These are phyloP conservation scores for Didymella pomorum DNA, from an alignment of 2,329 filamentous ascomycete genomes.

Conservation along the genomic window DNA sequence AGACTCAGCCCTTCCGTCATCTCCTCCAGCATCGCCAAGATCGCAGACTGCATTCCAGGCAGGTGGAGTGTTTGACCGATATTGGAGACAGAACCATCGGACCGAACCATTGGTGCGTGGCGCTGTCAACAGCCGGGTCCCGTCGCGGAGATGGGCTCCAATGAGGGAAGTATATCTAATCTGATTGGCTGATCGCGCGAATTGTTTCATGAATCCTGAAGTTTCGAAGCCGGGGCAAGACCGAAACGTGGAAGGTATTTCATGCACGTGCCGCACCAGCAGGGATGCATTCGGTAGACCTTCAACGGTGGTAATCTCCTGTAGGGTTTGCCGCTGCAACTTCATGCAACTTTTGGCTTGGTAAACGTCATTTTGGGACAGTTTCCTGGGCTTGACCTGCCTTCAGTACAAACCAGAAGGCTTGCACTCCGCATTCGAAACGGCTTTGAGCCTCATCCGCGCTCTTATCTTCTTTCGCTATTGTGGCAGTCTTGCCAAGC, in stretches of 20 bases:
- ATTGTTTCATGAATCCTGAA: constrained; percentile 10
- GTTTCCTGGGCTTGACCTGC: not conserved
- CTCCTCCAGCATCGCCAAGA: constrained; percentile 12
- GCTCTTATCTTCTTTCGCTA: not conserved
- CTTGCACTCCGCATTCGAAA: not conserved
- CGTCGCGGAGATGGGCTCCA: constrained; percentile 10
- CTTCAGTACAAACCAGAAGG: not conserved
- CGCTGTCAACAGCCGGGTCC: constrained; percentile 5
- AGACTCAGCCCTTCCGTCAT: constrained; percentile 18
- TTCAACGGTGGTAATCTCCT: constrained; percentile 8
- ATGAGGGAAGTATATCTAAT: constrained; percentile 12
- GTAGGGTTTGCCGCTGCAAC: not conserved
- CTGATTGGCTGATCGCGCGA: constrained; percentile 9
- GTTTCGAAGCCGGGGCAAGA: constrained; percentile 11
- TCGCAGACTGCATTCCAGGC: constrained; percentile 17
- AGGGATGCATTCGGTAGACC: constrained; percentile 5
- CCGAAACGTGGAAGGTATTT: constrained; percentile 11
- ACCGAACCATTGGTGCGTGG: constrained; percentile 12
- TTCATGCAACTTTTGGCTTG: constrained; percentile 6
- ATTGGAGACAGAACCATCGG: constrained; percentile 13
- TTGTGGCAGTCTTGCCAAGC: constrained; percentile 7
- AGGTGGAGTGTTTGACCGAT: constrained; percentile 19
- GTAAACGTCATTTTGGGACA: not conserved
- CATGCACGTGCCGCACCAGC: constrained; percentile 12
- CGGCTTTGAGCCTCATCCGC: not conserved